Conservation (phyloP, 495 filamentous ascomycete genomes). For the Aspergillus nidulans region DNA sequence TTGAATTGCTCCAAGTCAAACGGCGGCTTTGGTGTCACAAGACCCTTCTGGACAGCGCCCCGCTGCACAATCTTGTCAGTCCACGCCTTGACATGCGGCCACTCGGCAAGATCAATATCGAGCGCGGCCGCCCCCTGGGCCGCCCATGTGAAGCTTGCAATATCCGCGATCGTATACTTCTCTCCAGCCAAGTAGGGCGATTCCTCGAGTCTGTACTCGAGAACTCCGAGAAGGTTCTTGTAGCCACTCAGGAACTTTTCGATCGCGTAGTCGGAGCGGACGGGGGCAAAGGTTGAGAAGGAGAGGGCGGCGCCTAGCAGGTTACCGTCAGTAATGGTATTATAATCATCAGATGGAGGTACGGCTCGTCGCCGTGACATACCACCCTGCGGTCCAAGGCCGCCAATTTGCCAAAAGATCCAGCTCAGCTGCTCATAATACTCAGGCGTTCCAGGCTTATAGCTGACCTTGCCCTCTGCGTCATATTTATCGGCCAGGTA, state of each 20-base stretch:
- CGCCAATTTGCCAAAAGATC: slow-evolving; percentile 43
- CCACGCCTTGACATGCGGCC: slow-evolving; percentile 34
- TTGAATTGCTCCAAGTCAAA: slow-evolving; percentile 26
- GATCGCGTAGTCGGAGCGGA: slow-evolving; percentile 39
- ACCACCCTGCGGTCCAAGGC: slow-evolving; percentile 40
- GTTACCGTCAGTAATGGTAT: no score
- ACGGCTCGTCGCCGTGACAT: not conserved
- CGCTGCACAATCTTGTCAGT: slow-evolving; percentile 25
- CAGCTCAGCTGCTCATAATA: slow-evolving; percentile 43
- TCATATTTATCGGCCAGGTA: slow-evolving; percentile 48
- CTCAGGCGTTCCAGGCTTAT: slow-evolving; percentile 36
- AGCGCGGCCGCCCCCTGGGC: slow-evolving; percentile 16
- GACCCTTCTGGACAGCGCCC: slow-evolving; percentile 29
- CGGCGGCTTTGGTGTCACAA: slow-evolving; percentile 19
- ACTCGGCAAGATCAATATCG: slow-evolving; percentile 33
- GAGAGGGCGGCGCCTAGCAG: slow-evolving; percentile 43
- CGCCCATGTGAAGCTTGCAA: slow-evolving; percentile 37
- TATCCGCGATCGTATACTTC: slow-evolving; percentile 42
- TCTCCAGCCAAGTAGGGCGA: slow-evolving; percentile 39
- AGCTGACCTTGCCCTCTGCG: slow-evolving; percentile 39
- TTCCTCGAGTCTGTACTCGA: slow-evolving; percentile 39
- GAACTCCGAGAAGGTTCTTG: slow-evolving; percentile 35
- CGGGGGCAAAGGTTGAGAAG: slow-evolving; percentile 34
- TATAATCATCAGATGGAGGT: no score
- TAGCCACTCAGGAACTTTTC: slow-evolving; percentile 37